Conservation (phyloP, 805 yeast genomes). For the Candida arabinofermentans region DNA sequence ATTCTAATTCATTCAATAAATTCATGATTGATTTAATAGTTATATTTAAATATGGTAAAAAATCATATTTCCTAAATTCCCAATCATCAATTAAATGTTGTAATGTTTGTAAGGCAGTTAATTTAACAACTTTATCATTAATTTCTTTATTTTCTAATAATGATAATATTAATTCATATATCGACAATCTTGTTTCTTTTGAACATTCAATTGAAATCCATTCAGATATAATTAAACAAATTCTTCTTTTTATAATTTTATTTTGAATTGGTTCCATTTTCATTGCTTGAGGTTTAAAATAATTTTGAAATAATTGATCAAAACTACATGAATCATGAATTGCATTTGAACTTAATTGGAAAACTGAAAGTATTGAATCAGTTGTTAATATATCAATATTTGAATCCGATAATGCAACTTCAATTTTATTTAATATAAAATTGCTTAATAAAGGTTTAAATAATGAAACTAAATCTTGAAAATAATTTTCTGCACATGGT, state of each 20-base stretch:
- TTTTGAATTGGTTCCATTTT: constrained; percentile 44
- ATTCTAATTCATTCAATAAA: constrained; percentile 45
- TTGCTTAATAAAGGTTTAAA: constrained; percentile 54
- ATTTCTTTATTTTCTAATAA: constrained; percentile 38
- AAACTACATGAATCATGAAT: constrained; percentile 66
- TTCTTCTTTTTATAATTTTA: constrained; percentile 69
- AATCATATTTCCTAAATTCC: constrained; percentile 69
- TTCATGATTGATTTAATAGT: constrained; percentile 47
- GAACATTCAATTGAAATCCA: constrained; percentile 74
- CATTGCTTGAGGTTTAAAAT: constrained; percentile 65
- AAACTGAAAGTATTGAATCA: constrained; percentile 79
- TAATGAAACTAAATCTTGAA: constrained; percentile 63
- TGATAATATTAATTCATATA: constrained; percentile 54
- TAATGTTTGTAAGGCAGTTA: constrained; percentile 70
- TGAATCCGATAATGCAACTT: constrained; percentile 32
- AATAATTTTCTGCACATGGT: constrained; percentile 84
- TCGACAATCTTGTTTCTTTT: constrained; percentile 48
- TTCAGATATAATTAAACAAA: constrained; percentile 70
- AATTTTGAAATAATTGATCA: constrained; percentile 53
- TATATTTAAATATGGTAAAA: constrained; percentile 59
- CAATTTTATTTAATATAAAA: constrained; percentile 57
- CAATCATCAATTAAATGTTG: constrained; percentile 75
- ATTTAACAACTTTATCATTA: constrained; percentile 75
- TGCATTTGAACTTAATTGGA: constrained; percentile 69
- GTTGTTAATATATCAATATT: constrained; percentile 51